phyloP scores from a whole-genome alignment of 192 early-diverging fungal species.

The Entomortierella parvispora region DNA sequence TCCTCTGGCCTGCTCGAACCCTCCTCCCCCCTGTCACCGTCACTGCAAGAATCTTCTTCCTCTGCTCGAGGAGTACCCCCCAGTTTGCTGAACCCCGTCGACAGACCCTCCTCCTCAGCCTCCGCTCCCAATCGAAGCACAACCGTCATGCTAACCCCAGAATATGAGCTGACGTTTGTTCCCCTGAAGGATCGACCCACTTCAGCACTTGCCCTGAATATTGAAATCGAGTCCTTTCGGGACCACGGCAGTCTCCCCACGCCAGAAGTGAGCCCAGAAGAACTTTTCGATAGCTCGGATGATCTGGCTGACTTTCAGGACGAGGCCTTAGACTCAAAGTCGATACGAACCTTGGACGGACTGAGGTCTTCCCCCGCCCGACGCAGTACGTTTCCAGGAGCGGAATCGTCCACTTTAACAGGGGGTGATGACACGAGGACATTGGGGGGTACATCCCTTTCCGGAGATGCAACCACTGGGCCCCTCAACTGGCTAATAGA shows the following conservation, averaged over 20 bases:
- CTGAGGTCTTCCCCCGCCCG: not conserved
- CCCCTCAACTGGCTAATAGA: conserved; percentile 34
- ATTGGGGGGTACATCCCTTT: not conserved
- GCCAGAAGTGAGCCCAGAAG: conserved; percentile 42
- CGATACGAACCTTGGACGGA: not conserved
- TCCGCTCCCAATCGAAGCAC: not conserved
- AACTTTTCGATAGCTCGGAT: conserved; percentile 35
- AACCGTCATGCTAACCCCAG: not conserved
- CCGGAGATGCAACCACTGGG: not conserved
- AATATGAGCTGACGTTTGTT: not conserved
- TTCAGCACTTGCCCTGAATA: not conserved
- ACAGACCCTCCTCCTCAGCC: too few species aligned
- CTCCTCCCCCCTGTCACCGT: not conserved
- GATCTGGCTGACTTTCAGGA: conserved; percentile 27
- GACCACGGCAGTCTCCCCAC: conserved; percentile 21
- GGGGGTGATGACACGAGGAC: not conserved
- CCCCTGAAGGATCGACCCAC: conserved; percentile 16
- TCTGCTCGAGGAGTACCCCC: too few species aligned
- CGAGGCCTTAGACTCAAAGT: conserved; percentile 14
- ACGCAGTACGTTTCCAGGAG: conserved; percentile 11
- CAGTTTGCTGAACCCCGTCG: not conserved
- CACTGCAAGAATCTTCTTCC: not conserved
- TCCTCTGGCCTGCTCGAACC: conserved; percentile 3
- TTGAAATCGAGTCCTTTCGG: not conserved
- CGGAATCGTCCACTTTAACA: not conserved